phyloP scores from a whole-genome alignment of 2,329 filamentous ascomycete genomes.

The Colletotrichum kahawae region DNA sequence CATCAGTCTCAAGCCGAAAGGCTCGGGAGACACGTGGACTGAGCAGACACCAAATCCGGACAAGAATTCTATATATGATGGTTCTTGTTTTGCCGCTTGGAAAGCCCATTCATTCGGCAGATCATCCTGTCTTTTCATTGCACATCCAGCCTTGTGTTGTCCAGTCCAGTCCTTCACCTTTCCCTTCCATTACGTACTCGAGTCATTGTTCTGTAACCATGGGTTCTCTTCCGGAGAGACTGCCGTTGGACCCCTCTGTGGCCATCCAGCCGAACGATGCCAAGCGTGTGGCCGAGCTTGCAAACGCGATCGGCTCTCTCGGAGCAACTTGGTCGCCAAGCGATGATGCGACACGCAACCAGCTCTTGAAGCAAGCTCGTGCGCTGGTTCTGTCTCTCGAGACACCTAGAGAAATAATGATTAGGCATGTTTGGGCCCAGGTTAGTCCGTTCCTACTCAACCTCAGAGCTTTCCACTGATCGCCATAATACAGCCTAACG shows the following conservation, averaged over 20 bases:
- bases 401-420: conserved; percentile 35
- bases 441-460: conserved; percentile 1
- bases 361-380: neutral
- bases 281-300: neutral
- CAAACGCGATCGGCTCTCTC: neutral
- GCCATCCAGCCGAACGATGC: neutral
- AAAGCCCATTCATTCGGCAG: neutral
- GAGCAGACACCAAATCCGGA: neutral
- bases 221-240: neutral
- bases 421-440: conserved; percentile 35
- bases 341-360: neutral
- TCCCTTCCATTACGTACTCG: neutral
- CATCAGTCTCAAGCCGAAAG: neutral
- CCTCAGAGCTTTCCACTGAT: neutral
- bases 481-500: neutral
- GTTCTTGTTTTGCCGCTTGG: neutral
- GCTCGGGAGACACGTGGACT: neutral
- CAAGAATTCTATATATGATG: neutral
- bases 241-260: neutral
- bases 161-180: no score
- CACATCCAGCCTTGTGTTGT: no score
- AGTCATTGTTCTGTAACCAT: neutral
- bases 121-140: neutral
- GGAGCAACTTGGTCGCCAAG: neutral
- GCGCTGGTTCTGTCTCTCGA: conserved; percentile 22